Base-by-base conservation (phyloP, 331 rosid species). In the Acacia pycnantha region DNA sequence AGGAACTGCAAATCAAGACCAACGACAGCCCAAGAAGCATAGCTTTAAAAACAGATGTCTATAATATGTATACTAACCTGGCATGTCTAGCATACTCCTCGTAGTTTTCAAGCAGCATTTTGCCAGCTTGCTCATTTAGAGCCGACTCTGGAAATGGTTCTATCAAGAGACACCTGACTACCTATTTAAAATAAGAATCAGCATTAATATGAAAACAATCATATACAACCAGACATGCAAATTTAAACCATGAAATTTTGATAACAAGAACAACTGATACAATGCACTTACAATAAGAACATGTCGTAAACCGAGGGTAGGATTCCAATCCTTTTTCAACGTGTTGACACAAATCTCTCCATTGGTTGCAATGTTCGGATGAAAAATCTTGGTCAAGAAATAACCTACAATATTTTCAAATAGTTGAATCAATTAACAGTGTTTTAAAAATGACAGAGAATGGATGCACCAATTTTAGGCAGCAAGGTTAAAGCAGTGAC, bases 141-240 rank as follows among this genome's bases (percentile, higher is more conserved):
- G 99, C 99, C 61, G 99, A 96, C 84, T 96, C 98, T 54, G 99
- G 98, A 88, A 94, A 94, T 37, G 99, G 99, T 82, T 96, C 99
- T 13, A 96, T 96, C 91, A 96, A 90, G 53, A 96, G 82, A 88
- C 99, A 96, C 85, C 99, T 92, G 82, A 96, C 98, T 76, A 94
- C 99, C 99, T 96, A 91, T 83, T 79, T 48, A 75, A 51, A 58
- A 58, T 21, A 61, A 66, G 86, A 75, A 77, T 19, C 51, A 2
- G 70, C 35, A 8, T 74, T 61, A 31, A 26, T 10, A 24, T 35
- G 14, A 31, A 46, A 68, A 12, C 5, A 75, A 58, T 47, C 31
- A 13, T 26, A 24, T 54, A 41, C 70, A 81, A 69, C 29, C 62
- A 51, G n/a, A 64, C 41, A 37, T 41, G 54, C 18, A 66, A 66